Conservation (phyloP, 2,329 filamentous ascomycete species). For the Metarhizium humberi region DNA sequence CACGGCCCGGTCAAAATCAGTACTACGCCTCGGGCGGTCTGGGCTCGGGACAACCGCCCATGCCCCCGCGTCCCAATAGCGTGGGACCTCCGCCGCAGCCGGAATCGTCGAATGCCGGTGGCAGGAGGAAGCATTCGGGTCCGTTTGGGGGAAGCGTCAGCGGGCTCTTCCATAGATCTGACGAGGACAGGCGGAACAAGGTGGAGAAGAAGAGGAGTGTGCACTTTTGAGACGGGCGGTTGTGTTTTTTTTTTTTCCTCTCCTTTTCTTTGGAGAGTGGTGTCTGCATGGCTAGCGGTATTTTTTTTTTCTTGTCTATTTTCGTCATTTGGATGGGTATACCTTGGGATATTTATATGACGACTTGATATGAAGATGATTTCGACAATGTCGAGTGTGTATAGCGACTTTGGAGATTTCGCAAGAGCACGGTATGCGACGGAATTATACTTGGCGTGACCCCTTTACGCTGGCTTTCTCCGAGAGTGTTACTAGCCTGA, state of each 20-base stretch:
- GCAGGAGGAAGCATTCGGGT: slow-evolving; percentile 19
- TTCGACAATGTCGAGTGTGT: too few species aligned
- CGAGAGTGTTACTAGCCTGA: too few species aligned
- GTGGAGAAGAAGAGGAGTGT: slow-evolving; percentile 39
- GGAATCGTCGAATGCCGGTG: background rate
- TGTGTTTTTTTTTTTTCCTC: too few species aligned
- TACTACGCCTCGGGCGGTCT: slow-evolving; percentile 6
- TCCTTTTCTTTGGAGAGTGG: background rate
- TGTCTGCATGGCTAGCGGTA: background rate
- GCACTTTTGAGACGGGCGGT: slow-evolving; percentile 25
- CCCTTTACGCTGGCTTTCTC: too few species aligned
- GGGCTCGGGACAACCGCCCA: slow-evolving; percentile 18
- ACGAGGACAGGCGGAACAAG: slow-evolving; percentile 31
- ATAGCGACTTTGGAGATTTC: too few species aligned
- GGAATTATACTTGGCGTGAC: too few species aligned
- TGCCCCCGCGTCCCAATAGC: slow-evolving; percentile 38
- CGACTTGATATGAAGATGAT: too few species aligned
- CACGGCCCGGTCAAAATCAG: slow-evolving; percentile 13
- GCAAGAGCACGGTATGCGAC: too few species aligned
- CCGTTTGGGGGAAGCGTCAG: slow-evolving; percentile 35
- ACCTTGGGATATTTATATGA: too few species aligned
- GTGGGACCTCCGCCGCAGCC: slow-evolving; percentile 28
- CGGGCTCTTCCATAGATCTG: slow-evolving; percentile 30
- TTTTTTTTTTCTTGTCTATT: background rate
- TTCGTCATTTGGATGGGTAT: background rate